Conservation (phyloP, 75 land plant species). For the Isoetes taiwanensis region DNA sequence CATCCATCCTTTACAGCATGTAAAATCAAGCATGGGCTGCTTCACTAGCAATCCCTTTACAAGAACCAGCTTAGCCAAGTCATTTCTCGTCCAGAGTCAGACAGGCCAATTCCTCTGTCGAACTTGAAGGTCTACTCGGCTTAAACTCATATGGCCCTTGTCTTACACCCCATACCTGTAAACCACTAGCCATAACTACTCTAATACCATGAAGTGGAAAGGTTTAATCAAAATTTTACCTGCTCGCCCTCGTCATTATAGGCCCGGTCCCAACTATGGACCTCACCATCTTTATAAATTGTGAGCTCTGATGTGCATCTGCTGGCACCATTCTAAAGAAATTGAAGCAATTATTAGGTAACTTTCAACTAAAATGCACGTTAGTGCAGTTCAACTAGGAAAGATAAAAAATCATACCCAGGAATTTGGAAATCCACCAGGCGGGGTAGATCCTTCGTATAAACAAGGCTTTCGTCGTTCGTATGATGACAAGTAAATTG, state of each 20-base stretch:
- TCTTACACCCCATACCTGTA: conserved; percentile 90
- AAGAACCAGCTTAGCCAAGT: too few species aligned
- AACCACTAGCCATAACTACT: too few species aligned
- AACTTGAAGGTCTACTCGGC: conserved; percentile 41
- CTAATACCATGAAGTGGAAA: too few species aligned
- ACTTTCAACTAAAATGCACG: too few species aligned
- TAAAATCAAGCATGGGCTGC: too few species aligned
- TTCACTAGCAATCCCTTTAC: too few species aligned
- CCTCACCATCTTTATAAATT: conserved; percentile 59
- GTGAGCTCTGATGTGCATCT: conserved; percentile 73
- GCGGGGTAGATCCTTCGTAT: conserved; percentile 96
- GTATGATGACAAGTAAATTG: conserved; percentile 69
- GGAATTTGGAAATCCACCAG: conserved; percentile 86
- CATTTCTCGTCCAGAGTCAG: too few species aligned
- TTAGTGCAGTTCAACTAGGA: too few species aligned
- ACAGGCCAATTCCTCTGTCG: conserved; percentile 29
- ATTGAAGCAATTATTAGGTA: neutral
- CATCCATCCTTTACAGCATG: too few species aligned
- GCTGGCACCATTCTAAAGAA: conserved; percentile 81
- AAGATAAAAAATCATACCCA: too few species aligned
- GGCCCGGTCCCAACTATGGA: conserved; percentile 83
- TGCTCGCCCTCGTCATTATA: conserved; percentile 89
- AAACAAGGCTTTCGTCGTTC: conserved; percentile 82
- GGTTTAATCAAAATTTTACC: conserved; percentile 39
- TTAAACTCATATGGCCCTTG: conserved; percentile 89